Evolutionary conservation across 164 flowering plant genomes (phyloP), one percentile per base, ranked within the genome.

Genomic region (Liriodendron chinense): DNA sequence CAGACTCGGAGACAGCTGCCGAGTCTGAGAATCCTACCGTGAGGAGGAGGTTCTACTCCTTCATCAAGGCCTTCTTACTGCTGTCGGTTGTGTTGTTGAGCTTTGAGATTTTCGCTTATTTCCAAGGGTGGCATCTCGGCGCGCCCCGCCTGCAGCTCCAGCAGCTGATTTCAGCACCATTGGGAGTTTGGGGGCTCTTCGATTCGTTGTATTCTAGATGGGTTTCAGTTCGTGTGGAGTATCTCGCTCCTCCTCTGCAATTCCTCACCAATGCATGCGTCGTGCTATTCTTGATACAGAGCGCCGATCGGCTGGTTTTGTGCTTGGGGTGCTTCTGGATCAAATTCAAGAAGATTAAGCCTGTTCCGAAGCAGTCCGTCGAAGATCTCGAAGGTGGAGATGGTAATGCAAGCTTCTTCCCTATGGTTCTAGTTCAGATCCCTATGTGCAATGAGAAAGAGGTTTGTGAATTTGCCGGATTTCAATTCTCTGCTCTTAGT

Each of bases 361-460:
- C 99, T 0, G 74, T 86, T 4, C 85, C 90, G 3, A 89, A 87
- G 65, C 77, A 75, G n/a, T 81, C 49, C 1, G 34, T 25, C 9
- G 59, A 77, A 7, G 97, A 91, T 85, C 82, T 87, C 43, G 98
- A 96, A 76, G 84, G 91, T 34, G 90, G 89, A 9, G 89, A 85
- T 22, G 88, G 78, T 13, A 71, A 69, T 65, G 84, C 79, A 2
- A 77, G 74, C 26, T 94, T 74, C 79, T 89, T 82, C 82, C 99
- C 99, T 1, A 95, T 92, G 98, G 97, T 95, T 68, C 91, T 95
- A 70, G 93, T 95, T 72, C 98, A 95, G 91, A 95, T 95, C 84
- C 99, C 99, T 63, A 95, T 95, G 99, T 95, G 99, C 86, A 96
- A 96, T 74, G 99, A 96, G 77, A 91, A 86, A 76, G 98, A 96